Evolutionary conservation across 208 protist species (phyloP).

Genomic region (Trypanosoma rangeli): DNA sequence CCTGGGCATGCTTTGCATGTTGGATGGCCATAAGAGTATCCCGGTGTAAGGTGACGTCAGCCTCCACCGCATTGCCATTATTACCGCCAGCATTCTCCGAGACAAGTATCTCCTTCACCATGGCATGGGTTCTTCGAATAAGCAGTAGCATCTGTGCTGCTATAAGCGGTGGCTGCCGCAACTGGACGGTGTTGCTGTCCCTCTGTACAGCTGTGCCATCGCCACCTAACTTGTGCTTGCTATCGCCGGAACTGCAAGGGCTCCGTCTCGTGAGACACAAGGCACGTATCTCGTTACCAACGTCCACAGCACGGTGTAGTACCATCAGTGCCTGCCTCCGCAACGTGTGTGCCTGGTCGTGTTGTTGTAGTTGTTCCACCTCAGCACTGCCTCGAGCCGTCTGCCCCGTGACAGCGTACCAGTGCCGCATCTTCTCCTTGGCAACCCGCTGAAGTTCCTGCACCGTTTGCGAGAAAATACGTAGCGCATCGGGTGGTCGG

Average conservation of each 20-base stretch:
- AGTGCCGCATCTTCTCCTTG: constrained; percentile 8
- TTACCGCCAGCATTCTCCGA: not conserved
- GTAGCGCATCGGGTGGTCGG: not conserved
- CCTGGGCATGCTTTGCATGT: constrained; percentile 21
- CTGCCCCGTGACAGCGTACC: not conserved
- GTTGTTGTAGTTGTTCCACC: not conserved
- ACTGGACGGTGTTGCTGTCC: not conserved
- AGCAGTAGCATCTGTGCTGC: constrained; percentile 14
- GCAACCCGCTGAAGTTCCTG: constrained; percentile 14
- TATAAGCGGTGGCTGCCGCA: constrained; percentile 14
- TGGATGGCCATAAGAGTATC: constrained; percentile 13
- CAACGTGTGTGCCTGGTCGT: not conserved
- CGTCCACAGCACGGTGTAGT: constrained; percentile 4
- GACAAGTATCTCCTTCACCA: constrained; percentile 17
- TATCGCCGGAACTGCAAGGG: not conserved
- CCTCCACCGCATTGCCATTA: not conserved
- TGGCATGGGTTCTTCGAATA: constrained; percentile 13
- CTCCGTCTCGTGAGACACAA: not conserved
- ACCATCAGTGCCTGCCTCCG: not conserved
- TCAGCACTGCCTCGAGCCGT: not conserved
- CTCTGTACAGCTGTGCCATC: not conserved
- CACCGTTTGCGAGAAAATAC: not conserved
- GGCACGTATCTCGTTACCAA: not conserved
- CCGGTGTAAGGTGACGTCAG: not conserved
- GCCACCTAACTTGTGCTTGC: not conserved